Conservation (phyloP, 345 rosid species). For the Arabidopsis arenosa region DNA sequence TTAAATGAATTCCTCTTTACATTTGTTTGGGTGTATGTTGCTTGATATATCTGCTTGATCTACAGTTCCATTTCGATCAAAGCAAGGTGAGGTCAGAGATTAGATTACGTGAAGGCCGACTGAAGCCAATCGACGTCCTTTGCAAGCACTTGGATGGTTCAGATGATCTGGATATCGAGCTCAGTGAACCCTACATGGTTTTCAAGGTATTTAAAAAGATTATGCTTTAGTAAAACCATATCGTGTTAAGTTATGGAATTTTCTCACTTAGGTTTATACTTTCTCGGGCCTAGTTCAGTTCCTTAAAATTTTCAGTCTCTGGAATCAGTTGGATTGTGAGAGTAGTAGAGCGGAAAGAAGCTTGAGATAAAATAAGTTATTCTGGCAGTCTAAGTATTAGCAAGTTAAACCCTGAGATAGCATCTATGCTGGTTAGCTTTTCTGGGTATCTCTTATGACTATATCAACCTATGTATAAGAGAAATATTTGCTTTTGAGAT, state of each 20-base stretch:
- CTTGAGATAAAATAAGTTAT: slow-evolving; percentile 24
- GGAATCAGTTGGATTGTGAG: slow-evolving; percentile 19
- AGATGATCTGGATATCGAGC: slow-evolving; percentile 78
- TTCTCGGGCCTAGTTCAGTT: slow-evolving; percentile 16
- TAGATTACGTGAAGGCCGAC: slow-evolving; percentile 84
- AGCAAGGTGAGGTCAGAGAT: slow-evolving; percentile 93
- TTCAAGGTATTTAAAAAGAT: slow-evolving; percentile 65
- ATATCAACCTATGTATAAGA: background rate
- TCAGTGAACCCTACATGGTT: slow-evolving; percentile 88
- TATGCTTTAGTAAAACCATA: slow-evolving; percentile 12
- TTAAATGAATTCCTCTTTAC: background rate
- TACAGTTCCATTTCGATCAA: slow-evolving; percentile 96
- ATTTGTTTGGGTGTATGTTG: background rate
- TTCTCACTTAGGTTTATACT: slow-evolving; percentile 12
- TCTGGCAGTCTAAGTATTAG: slow-evolving; percentile 21
- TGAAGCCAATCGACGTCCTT: slow-evolving; percentile 85
- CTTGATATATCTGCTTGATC: slow-evolving; percentile 37
- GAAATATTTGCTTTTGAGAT: slow-evolving; percentile 14
- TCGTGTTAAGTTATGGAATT: background rate
- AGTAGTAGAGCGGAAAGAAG: slow-evolving; percentile 11
- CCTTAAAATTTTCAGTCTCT: slow-evolving; percentile 12
- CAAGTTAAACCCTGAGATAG: background rate
- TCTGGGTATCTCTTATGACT: background rate
- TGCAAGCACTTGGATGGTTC: slow-evolving; percentile 84
- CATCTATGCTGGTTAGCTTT: slow-evolving; percentile 2